Percentiles rank a stretch among this genome's conserved stretches.
Conservation (phyloP, 768 basidiomycete species). For the Leccinum rimulosum region DNA sequence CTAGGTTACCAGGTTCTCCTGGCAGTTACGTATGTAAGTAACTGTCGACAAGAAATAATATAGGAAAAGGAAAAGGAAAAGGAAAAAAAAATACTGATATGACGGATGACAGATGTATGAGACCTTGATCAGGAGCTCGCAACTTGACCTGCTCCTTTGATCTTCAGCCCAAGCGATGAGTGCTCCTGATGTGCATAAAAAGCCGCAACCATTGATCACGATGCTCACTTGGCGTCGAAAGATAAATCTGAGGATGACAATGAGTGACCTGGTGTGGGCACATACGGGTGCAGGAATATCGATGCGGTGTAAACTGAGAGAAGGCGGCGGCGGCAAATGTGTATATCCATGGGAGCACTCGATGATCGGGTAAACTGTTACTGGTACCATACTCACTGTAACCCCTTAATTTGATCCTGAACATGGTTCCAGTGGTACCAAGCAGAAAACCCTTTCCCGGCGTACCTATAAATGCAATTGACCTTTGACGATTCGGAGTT, state of each 20-base stretch:
- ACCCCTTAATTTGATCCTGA: not conserved
- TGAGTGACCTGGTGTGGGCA: not conserved
- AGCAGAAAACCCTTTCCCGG: not conserved
- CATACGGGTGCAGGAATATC: not conserved
- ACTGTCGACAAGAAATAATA: not conserved
- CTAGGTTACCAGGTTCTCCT: not conserved
- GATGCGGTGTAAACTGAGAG: not conserved
- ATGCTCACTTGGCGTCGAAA: not conserved
- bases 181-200: not conserved
- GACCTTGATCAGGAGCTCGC: not conserved
- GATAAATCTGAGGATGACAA: not conserved
- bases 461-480: not conserved
- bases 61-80: not conserved
- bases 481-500: not conserved
- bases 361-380: not conserved
- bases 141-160: not conserved
- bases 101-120: not conserved
- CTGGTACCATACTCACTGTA: not conserved
- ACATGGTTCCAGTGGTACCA: not conserved
- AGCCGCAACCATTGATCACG: not conserved
- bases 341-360: not conserved
- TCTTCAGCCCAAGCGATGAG: not conserved
- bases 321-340: not conserved
- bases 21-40: not conserved
- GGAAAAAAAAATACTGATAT: not conserved